Base-by-base conservation (phyloP, 768 basidiomycete species). In the Suillus clintonianus region DNA sequence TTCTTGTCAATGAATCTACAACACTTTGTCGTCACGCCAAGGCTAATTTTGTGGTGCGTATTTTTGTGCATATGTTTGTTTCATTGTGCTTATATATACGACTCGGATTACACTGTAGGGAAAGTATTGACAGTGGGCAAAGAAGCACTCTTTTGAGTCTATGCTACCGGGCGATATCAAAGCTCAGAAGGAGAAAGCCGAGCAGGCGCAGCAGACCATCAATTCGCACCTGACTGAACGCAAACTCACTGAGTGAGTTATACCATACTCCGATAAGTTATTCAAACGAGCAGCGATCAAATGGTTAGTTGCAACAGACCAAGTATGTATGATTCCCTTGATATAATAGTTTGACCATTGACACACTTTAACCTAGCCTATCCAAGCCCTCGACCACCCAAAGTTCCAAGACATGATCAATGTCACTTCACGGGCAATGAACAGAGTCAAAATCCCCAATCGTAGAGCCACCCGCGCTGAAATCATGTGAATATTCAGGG, bases 261-360 rank as follows among this genome's bases (percentile, higher is more conserved):
- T 78, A 19, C 68, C 65, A 1, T 80, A 80, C 63, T 64, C 73
- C 0, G 69, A 80, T 47, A 74, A 73, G 1, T 47, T 47, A 48
- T 48, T 24, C 24, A 48, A 48, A 48, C 5, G 6, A 48, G 47
- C 47, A 0, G 77, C 76, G 3, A 66, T 76, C 22, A 68, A 80
- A 60, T 81, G 80, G 79, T 66, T 81, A 7, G 67, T 78, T 32
- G 68, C 68, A n/a, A 80, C 78, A 11, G 72, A 81, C 65, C 79
- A 81, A 74, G 79, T 80, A 62, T 15, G 47, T 48, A 22, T 82
- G 80, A 50, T 64, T 24, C 6, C 2, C 47, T 47, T 47, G 47
- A 47, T 24, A 13, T 47, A 47, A 47, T 47, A 48, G 47, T 48
- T 14, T 7, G 6, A 48, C 47, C 47, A 48, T 48, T 48, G 47